Base-by-base conservation (phyloP, 192 early-diverging fungal genomes). In the Podila clonocystis region DNA sequence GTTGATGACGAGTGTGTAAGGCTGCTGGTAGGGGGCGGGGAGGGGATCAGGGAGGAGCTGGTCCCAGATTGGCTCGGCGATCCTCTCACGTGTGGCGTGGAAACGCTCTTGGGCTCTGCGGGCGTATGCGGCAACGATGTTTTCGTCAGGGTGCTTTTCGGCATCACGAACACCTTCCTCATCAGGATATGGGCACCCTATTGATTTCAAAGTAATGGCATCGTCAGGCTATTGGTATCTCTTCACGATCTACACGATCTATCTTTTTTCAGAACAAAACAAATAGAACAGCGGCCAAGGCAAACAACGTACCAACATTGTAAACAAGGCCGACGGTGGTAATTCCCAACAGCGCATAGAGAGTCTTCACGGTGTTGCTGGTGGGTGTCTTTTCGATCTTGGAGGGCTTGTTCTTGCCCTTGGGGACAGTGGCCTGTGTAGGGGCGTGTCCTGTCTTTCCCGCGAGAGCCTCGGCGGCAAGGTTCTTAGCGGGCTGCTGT, bases 1-100 rank as follows among this genome's bases (percentile, higher is more conserved):
- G 74, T 97, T 98, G 67, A 99, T 91, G 63, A 97, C 96, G 52
- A 99, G 87, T 26, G 98, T 99, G 78, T 96, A 94, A 30, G 92
- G 93, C 57, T 92, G 91, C 62, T 90, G 89, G 87, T 96, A 97
- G 48, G 91, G 93, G 41, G 91, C 92, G 29, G 95, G 93, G 9
- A 96, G 85, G 55, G 94, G 92, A 65, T 98, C 96, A 0, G 97
- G 97, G 50, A 99, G 87, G 63, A 99, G 89, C 78, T 97, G 94
- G 70, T 97, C 94, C 70, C 89, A 91, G 45, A 91, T 91, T 19
- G 94, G 94, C 52, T 93, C 88, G 15, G 87, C 71, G 73, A 90
- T 77, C 50, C 73, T 75, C 68, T 85, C 80, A 24, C 68, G 41
- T 22, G 50, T 59, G 24, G 63, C 68, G 4, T 70, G n/a, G 73